Percentiles rank a stretch among this genome's conserved stretches.
phyloP scores from a whole-genome alignment of 2,329 filamentous ascomycete genomes.

The Fusarium decemcellulare region DNA sequence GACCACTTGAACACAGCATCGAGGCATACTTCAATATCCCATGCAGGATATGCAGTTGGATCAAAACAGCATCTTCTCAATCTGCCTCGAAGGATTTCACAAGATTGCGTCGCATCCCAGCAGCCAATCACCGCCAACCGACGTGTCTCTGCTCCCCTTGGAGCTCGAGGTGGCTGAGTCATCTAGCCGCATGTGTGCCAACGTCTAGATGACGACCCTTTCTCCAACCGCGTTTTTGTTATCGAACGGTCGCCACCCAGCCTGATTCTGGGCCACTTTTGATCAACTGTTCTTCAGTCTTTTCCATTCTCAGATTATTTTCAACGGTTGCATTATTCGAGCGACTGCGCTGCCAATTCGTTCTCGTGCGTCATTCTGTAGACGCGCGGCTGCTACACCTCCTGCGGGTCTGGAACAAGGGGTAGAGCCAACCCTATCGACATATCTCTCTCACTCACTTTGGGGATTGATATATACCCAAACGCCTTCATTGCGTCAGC shows the following conservation, averaged over 20 bases:
- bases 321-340: no score
- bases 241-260: background rate
- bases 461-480: background rate
- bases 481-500: slow-evolving; percentile 3
- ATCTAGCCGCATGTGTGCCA: background rate
- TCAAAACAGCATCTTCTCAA: no score
- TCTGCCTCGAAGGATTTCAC: background rate
- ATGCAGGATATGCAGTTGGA: no score
- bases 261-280: background rate
- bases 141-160: no score
- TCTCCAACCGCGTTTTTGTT: background rate
- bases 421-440: background rate
- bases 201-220: background rate
- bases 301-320: background rate
- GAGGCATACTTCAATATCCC: no score
- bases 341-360: no score
- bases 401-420: background rate
- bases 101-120: slow-evolving; percentile 4
- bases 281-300: background rate
- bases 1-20: no score
- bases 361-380: no score
- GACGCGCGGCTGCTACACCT: background rate
- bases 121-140: slow-evolving; percentile 5
- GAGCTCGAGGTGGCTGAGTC: slow-evolving; percentile 17
- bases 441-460: background rate